These are phyloP conservation scores for Schizophyllum amplum DNA, from an alignment of 1,284 basidiomycete genomes.

Conservation along the genomic window DNA sequence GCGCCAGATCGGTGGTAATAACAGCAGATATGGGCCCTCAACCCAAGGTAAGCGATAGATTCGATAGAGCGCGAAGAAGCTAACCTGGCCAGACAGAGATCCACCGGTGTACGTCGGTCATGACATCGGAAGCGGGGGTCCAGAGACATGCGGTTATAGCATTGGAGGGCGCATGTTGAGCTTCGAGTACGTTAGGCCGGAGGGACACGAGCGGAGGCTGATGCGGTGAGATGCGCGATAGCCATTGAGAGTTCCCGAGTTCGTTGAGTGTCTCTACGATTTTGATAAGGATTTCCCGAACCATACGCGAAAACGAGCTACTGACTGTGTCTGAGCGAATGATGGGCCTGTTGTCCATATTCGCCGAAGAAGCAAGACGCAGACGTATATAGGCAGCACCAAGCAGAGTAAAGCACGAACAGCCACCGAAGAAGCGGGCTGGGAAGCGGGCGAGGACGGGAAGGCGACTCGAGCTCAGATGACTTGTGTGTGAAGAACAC, in stretches of 20 bases:
- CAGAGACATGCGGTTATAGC: constrained; percentile 45
- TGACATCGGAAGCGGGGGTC: constrained; percentile 27
- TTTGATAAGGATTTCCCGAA: background rate
- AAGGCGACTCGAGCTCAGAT: background rate
- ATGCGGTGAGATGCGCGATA: constrained; percentile 20
- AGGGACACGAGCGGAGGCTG: constrained; percentile 13
- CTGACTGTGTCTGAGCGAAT: background rate
- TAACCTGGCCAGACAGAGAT: constrained; percentile 41
- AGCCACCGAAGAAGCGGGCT: background rate
- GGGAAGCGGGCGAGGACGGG: background rate
- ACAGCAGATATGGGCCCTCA: constrained; percentile 49
- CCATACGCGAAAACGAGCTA: background rate
- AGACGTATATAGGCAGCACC: background rate
- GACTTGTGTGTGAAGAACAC: background rate
- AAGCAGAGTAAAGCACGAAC: background rate
- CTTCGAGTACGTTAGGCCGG: constrained; percentile 16
- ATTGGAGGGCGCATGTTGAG: constrained; percentile 7
- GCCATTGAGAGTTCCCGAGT: constrained; percentile 14
- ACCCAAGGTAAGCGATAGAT: background rate
- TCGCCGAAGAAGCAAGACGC: background rate
- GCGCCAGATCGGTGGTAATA: constrained; percentile 30
- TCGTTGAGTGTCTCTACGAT: background rate
- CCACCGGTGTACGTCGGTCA: constrained; percentile 30
- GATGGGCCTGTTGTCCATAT: background rate
- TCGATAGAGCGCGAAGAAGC: background rate